Conservation (phyloP, 208 protist species). For the Leishmania major region DNA sequence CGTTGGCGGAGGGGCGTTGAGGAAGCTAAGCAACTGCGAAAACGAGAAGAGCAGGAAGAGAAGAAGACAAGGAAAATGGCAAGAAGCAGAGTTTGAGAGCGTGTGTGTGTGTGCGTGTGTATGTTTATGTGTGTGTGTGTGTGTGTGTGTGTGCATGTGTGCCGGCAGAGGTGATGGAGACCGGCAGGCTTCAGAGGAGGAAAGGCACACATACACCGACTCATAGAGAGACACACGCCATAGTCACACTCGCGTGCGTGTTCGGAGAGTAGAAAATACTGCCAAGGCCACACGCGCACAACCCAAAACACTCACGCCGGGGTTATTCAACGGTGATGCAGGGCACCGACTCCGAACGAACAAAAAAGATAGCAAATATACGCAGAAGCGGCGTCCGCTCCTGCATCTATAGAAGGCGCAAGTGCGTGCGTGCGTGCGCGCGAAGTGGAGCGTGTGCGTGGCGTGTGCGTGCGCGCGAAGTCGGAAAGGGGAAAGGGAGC, state of each 20-base stretch:
- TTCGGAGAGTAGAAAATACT: neutral
- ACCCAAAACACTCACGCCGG: neutral
- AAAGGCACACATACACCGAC: neutral
- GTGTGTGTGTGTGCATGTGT: too few relatives aligned
- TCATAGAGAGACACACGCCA: neutral
- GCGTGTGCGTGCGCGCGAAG: neutral
- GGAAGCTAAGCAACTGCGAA: neutral
- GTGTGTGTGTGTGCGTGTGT: neutral
- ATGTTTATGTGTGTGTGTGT: too few relatives aligned
- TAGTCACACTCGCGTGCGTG: too few relatives aligned
- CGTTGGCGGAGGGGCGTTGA: neutral
- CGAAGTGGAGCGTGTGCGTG: neutral
- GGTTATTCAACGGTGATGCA: neutral
- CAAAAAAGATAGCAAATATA: neutral
- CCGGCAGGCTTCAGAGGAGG: neutral
- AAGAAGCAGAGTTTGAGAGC: too few relatives aligned
- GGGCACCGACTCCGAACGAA: too few relatives aligned
- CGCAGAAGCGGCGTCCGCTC: neutral
- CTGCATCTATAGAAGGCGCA: neutral
- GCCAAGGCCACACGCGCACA: neutral
- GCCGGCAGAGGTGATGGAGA: neutral
- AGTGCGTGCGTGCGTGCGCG: neutral
- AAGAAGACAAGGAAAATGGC: neutral
- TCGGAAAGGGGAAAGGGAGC: neutral
- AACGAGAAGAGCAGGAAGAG: neutral